Evolutionary conservation across 345 rosid genomes (phyloP), one percentile per base, ranked within the genome.

Genomic region (Zanthoxylum bungeanum): DNA sequence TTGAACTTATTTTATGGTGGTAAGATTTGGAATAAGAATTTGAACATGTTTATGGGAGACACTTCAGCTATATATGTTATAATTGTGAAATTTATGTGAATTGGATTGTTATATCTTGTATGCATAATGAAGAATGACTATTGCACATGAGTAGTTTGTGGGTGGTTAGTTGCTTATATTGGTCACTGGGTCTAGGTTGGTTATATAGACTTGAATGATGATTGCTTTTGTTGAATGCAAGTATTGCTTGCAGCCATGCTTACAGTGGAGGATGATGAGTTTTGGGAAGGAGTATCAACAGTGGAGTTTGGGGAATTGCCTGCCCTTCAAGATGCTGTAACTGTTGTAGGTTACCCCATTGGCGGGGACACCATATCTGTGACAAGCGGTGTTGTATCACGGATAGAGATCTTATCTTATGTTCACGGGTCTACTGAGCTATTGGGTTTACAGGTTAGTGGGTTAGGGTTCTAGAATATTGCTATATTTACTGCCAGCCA

Each of bases 361-460:
- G 90, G 94, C 36, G 94, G 94, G 25, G 94, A 89, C 69, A 89
- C 94, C 0, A 89, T 87, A 44, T 85, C 94, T 67, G 90, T 89
- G 64, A 89, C 94, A 4, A 89, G 91, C 70, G 91, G 94, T 66
- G 94, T 89, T 71, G 94, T 87, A 27, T 89, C 94, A 4, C 87
- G 91, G 22, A 85, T 89, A 61, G 94, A 89, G 80, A 87, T 89
- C 65, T 76, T 87, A 34, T 85, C 91, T 42, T 89, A 87, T 65
- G 83, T 78, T 66, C 94, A 89, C 66, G 94, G 91, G 50, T 87
- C 94, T 9, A 84, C 91, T 10, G 91, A 89, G 74, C 89, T 89
- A 22, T 73, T 89, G 71, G 94, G 94, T 36, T 73, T 89, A 77
- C 93, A 85, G 89, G 93, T 89, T 68, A 50, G 63, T 25, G 30